Evolutionary conservation across 2,329 filamentous ascomycete species (phyloP).

Genomic region (Polytolypa hystricis): DNA sequence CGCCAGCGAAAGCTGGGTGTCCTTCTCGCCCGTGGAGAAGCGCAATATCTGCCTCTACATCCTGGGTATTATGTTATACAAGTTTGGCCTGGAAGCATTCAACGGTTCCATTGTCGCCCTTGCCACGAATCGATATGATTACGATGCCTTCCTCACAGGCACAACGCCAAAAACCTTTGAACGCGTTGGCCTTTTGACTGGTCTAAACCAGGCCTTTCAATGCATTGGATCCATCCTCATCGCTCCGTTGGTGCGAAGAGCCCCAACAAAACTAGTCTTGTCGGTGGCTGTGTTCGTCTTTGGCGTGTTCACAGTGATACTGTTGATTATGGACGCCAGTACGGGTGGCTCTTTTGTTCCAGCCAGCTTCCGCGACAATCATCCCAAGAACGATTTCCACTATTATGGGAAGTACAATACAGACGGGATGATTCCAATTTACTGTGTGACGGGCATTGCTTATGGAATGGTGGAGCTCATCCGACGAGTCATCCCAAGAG

Average conservation of each 20-base stretch:
- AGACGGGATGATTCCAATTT: slow-evolving; percentile 41
- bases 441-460: slow-evolving; percentile 31
- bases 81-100: slow-evolving; percentile 42
- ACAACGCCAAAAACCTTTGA: slow-evolving; percentile 34
- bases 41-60: slow-evolving; percentile 39
- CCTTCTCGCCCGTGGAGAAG: slow-evolving; percentile 32
- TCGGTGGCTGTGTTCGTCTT: slow-evolving; percentile 36
- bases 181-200: slow-evolving; percentile 37
- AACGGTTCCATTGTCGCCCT: slow-evolving; percentile 41
- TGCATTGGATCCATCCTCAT: slow-evolving; percentile 42
- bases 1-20: slow-evolving; percentile 14
- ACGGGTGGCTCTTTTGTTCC: slow-evolving; percentile 38
- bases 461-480: slow-evolving; percentile 44
- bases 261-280: slow-evolving; percentile 37
- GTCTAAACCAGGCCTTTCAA: slow-evolving; percentile 41
- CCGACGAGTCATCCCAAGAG: slow-evolving; percentile 40
- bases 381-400: slow-evolving; percentile 28
- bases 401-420: slow-evolving; percentile 41
- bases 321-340: slow-evolving; percentile 39
- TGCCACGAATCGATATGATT: slow-evolving; percentile 41
- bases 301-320: slow-evolving; percentile 36
- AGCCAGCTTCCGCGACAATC: slow-evolving; percentile 15
- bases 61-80: slow-evolving; percentile 42
- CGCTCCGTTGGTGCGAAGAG: slow-evolving; percentile 40
- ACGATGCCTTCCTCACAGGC: slow-evolving; percentile 26